Percentiles rank a stretch among this genome's conserved stretches.
Conservation (phyloP, 805 yeast species). For the Saccharomycopsis fibuligera region DNA sequence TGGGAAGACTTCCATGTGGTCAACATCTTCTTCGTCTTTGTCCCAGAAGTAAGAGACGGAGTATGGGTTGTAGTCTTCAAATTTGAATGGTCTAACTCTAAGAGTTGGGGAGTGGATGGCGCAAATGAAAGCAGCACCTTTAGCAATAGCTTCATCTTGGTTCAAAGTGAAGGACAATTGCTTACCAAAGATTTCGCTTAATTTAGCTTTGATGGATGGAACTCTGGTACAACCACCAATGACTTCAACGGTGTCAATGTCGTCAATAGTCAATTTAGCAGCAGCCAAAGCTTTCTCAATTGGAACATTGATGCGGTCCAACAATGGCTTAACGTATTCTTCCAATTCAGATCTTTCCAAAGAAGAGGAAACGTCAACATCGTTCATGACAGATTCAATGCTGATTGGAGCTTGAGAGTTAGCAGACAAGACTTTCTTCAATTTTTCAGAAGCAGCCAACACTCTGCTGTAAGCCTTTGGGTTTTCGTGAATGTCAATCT, state of each 20-base stretch:
- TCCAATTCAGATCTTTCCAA: constrained; percentile 89
- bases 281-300: constrained; percentile 73
- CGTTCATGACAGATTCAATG: constrained; percentile 95
- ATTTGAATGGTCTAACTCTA: constrained; percentile 97
- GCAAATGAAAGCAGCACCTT: constrained; percentile 98
- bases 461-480: constrained; percentile 95
- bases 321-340: constrained; percentile 76
- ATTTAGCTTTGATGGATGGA: constrained; percentile 80
- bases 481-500: constrained; percentile 85
- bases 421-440: constrained; percentile 95
- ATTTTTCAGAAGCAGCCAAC: constrained; percentile 81
- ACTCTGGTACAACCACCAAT: constrained; percentile 99
- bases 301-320: constrained; percentile 71
- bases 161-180: constrained; percentile 88
- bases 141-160: constrained; percentile 98
- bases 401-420: constrained; percentile 90
- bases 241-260: constrained; percentile 86
- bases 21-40: constrained; percentile 83
- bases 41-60: constrained; percentile 96
- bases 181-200: constrained; percentile 76
- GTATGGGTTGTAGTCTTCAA: constrained; percentile 88
- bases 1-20: constrained; percentile 95
- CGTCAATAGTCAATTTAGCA: constrained; percentile 67
- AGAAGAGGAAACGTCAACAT: constrained; percentile 87
- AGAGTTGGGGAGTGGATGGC: constrained; percentile 98